Evolutionary conservation across 2,329 filamentous ascomycete species (phyloP).

Genomic region (Gnomoniopsis smithogilvyi): DNA sequence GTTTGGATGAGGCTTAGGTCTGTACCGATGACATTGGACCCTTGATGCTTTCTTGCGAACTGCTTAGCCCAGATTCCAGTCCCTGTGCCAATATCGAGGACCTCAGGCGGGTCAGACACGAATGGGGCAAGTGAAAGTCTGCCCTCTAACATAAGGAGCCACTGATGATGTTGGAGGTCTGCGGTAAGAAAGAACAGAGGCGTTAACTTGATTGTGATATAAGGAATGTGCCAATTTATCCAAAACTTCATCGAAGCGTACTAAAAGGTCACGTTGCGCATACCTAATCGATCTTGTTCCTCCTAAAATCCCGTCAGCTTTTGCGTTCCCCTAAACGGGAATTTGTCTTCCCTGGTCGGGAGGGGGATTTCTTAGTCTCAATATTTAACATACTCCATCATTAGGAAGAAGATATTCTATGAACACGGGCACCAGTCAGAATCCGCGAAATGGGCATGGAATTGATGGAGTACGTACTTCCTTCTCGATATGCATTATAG

Average conservation of each 20-base stretch:
- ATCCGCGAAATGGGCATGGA: neutral
- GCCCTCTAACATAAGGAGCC: neutral
- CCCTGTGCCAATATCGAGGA: constrained; percentile 3
- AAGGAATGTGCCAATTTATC: neutral
- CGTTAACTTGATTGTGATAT: neutral
- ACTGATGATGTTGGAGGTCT: constrained; percentile 2
- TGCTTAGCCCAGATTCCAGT: constrained; percentile 4
- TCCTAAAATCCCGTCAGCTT: neutral
- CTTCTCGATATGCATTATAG: neutral
- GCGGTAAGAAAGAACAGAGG: too few species aligned
- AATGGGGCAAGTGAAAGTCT: neutral
- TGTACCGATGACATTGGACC: constrained; percentile 14
- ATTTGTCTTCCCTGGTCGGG: too few species aligned
- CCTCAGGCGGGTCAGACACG: neutral
- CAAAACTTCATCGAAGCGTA: neutral
- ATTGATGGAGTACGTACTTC: neutral
- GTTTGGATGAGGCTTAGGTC: constrained; percentile 20
- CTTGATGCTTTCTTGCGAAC: constrained; percentile 4
- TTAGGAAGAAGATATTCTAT: neutral
- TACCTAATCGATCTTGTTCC: neutral
- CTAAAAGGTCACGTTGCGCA: neutral
- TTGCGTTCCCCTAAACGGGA: too few species aligned
- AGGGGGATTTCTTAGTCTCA: too few species aligned
- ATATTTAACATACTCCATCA: neutral
- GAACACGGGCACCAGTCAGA: neutral